These are phyloP conservation scores for Sphaerulina musiva DNA, from an alignment of 2,329 filamentous ascomycete species.

Conservation along the genomic window DNA sequence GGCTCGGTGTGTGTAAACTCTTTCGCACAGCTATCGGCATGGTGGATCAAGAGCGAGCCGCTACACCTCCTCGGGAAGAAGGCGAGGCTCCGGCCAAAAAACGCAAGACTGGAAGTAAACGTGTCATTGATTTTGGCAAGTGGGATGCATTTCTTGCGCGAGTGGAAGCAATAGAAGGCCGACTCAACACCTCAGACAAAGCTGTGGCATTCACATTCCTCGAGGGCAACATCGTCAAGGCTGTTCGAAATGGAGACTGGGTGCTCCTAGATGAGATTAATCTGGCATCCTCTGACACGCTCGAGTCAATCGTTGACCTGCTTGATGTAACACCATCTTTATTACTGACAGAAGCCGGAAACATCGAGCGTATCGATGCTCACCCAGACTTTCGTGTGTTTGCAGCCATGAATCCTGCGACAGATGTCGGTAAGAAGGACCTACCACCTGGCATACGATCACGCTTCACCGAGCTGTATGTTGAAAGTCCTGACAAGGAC, in stretches of 20 bases:
- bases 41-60: conserved; percentile 55
- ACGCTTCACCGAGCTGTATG: conserved; percentile 91
- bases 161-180: conserved; percentile 71
- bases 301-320: conserved; percentile 88
- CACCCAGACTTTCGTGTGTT: conserved; percentile 94
- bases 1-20: conserved; percentile 75
- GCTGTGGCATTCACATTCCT: conserved; percentile 91
- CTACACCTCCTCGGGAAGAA: conserved; percentile 44
- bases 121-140: conserved; percentile 46
- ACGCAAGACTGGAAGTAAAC: conserved; percentile 52
- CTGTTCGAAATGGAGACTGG: conserved; percentile 94
- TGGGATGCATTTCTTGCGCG: conserved; percentile 77
- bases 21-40: conserved; percentile 87
- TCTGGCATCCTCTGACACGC: conserved; percentile 83
- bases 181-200: conserved; percentile 65
- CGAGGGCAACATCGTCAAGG: conserved; percentile 92
- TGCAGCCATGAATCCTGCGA: conserved; percentile 97
- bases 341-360: conserved; percentile 84
- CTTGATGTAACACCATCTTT: conserved; percentile 74
- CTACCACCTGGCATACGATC: conserved; percentile 81
- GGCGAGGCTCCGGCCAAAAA: conserved; percentile 64
- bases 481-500: conserved; percentile 81
- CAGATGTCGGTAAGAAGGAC: conserved; percentile 93
- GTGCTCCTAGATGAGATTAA: conserved; percentile 97
- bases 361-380: conserved; percentile 80